Evolutionary conservation across 2,329 filamentous ascomycete species (phyloP).

Genomic region (Periconia sp.): DNA sequence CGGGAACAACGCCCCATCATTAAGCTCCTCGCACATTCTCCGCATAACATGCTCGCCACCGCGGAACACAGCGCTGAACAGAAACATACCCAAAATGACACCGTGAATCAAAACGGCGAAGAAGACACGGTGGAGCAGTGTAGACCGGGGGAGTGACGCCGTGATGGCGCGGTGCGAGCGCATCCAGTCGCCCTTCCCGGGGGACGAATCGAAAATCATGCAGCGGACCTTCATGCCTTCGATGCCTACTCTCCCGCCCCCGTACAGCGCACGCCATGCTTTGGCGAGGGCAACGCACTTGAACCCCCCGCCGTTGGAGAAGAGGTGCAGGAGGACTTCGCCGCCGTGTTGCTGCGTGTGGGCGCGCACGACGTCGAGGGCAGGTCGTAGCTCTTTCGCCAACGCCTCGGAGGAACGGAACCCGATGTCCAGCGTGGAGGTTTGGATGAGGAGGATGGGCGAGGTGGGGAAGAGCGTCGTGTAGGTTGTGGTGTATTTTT

Average conservation of each 20-base stretch:
- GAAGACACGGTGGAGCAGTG: conserved; percentile 26
- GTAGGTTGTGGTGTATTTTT: conserved; percentile 40
- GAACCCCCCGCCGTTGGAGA: conserved; percentile 41
- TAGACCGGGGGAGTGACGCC: conserved; percentile 25
- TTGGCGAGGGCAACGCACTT: conserved; percentile 36
- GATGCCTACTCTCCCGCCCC: conserved; percentile 21
- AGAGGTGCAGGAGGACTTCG: conserved; percentile 36
- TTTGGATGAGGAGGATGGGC: conserved; percentile 34
- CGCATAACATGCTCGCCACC: conserved; percentile 31
- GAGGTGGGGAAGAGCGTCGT: conserved; percentile 32
- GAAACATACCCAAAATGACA: conserved; percentile 22
- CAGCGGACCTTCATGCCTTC: conserved; percentile 27
- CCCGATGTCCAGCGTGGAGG: conserved; percentile 28
- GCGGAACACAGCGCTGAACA: conserved; percentile 16
- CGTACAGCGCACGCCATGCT: conserved; percentile 26
- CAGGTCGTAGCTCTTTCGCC: conserved; percentile 22
- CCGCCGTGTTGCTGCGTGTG: conserved; percentile 25
- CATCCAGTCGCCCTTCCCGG: conserved; percentile 35
- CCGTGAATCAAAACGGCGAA: conserved; percentile 30
- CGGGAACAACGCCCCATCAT: conserved; percentile 30
- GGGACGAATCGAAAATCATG: conserved; percentile 37
- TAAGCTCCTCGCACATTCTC: conserved; percentile 31
- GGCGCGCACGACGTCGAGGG: conserved; percentile 25
- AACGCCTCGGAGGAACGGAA: conserved; percentile 16
- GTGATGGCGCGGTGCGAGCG: conserved; percentile 33